Conservation (phyloP, 306 rosid genomes). For the Malus sieversii region DNA sequence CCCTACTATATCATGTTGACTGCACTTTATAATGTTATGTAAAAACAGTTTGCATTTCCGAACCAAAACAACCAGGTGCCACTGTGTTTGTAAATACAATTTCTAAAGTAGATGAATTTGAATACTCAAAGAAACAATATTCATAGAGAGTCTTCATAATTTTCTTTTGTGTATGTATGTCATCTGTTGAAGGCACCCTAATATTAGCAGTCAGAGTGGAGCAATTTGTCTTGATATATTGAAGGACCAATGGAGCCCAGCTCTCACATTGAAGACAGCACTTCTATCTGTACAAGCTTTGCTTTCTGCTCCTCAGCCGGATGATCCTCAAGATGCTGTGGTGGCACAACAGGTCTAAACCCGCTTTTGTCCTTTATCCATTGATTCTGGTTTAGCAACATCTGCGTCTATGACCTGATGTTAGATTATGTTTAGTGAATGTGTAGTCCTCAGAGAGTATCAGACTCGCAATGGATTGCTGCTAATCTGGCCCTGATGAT, state of each 20-base stretch:
- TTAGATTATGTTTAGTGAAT: not conserved
- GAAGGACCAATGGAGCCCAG: constrained; percentile 99
- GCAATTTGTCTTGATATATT: constrained; percentile 94
- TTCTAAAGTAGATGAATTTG: not conserved
- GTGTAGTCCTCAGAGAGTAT: not conserved
- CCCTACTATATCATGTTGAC: not conserved
- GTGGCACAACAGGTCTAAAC: constrained; percentile 82
- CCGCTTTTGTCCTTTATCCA: constrained; percentile 1
- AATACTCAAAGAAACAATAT: not conserved
- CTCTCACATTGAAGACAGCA: constrained; percentile 95
- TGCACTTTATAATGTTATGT: not conserved
- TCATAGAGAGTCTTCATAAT: constrained; percentile 8
- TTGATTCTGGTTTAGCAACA: not conserved
- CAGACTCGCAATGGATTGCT: not conserved
- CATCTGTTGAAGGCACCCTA: constrained; percentile 83
- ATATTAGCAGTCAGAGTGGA: constrained; percentile 98
- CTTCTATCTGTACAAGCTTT: constrained; percentile 95
- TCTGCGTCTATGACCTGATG: constrained; percentile 2
- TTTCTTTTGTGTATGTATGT: constrained; percentile 13
- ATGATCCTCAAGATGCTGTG: constrained; percentile 99
- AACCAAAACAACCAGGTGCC: not conserved
- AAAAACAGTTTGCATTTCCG: not conserved
- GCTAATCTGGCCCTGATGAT: not conserved
- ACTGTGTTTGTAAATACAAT: not conserved
- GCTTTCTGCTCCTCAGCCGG: constrained; percentile 95